Conservation (phyloP, 257 asterid genomes). For the Linaria vulgaris region DNA sequence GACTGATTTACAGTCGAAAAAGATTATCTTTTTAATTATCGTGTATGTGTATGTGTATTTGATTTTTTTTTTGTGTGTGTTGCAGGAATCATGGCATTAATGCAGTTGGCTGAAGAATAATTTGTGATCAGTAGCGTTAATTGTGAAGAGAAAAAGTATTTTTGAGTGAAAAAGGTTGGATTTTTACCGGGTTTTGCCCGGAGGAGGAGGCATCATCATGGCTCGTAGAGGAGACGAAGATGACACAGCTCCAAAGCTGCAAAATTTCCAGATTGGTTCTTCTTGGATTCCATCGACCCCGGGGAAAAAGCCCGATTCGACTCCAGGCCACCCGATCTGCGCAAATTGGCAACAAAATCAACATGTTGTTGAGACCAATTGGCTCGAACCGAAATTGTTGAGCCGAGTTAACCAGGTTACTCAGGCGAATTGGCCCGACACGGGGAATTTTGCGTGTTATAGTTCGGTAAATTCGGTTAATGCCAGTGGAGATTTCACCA, state of each 20-base stretch:
- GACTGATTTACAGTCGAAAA: background rate
- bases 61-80: conserved; percentile 8
- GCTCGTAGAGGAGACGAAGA: conserved; percentile 44
- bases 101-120: conserved; percentile 25
- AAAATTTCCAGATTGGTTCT: conserved; percentile 33
- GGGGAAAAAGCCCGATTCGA: conserved; percentile 44
- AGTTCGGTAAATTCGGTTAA: conserved; percentile 21
- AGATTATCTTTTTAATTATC: background rate
- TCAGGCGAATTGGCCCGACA: conserved; percentile 27
- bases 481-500: conserved; percentile 14
- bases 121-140: background rate
- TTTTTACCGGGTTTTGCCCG: conserved; percentile 37
- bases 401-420: conserved; percentile 3
- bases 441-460: conserved; percentile 20
- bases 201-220: too few relatives aligned
- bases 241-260: conserved; percentile 25
- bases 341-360: conserved; percentile 26
- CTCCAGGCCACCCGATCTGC: conserved; percentile 41
- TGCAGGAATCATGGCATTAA: conserved; percentile 23
- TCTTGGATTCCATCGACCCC: conserved; percentile 75
- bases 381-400: conserved; percentile 13
- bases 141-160: conserved; percentile 2
- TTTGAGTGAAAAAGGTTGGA: conserved; percentile 15
- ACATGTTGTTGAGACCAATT: conserved; percentile 16
- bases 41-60: conserved; percentile 5